phyloP scores from a whole-genome alignment of 73 alveolate species.

The Stentor roeselii region DNA sequence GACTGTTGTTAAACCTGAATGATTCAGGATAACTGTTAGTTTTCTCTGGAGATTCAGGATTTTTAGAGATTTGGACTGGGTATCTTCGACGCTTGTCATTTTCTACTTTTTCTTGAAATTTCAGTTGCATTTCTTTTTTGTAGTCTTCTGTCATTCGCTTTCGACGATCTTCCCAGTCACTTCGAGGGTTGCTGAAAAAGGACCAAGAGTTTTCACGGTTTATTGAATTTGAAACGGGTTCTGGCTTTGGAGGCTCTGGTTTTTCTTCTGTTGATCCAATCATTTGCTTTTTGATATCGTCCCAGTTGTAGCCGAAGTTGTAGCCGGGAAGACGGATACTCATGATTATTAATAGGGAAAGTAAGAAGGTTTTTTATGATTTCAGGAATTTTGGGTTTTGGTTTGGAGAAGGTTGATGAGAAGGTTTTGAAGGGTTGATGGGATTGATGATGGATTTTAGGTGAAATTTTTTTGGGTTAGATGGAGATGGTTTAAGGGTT shows the following conservation, averaged over 20 bases:
- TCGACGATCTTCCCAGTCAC: constrained; percentile 9
- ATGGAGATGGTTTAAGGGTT: too few relatives aligned
- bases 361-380: too few relatives aligned
- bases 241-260: background rate
- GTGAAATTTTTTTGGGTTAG: too few relatives aligned
- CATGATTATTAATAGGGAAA: too few relatives aligned
- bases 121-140: background rate
- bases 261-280: background rate
- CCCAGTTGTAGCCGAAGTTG: background rate
- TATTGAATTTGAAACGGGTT: background rate
- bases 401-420: too few relatives aligned
- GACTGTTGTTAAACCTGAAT: background rate
- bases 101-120: background rate
- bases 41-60: background rate
- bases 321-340: too few relatives aligned
- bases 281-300: background rate
- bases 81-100: background rate
- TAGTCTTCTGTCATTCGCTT: background rate
- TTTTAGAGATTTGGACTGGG: background rate
- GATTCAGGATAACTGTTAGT: background rate
- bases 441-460: too few relatives aligned
- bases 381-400: too few relatives aligned
- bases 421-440: too few relatives aligned
- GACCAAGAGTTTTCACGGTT: background rate
- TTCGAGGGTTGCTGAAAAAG: background rate